phyloP scores from a whole-genome alignment of 306 rosid species.

The Boehmeria nivea region DNA sequence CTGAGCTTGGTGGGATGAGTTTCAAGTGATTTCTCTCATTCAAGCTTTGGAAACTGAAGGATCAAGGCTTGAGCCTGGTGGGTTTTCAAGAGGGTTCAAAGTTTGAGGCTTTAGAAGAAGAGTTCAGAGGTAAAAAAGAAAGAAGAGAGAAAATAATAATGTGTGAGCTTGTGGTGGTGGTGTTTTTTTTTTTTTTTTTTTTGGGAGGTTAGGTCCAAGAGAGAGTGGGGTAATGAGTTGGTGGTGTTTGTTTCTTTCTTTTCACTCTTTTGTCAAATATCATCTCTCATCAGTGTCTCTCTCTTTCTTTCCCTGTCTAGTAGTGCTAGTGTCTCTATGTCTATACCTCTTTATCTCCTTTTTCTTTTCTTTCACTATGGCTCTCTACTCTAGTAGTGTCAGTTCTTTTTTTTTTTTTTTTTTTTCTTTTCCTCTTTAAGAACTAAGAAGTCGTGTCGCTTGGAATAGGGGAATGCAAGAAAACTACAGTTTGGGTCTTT shows the following conservation, averaged over 20 bases:
- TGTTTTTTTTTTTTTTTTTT: neutral
- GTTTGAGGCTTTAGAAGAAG: neutral
- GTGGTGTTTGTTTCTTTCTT: conserved; percentile 1
- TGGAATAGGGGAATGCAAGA: too few relatives aligned
- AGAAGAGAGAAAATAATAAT: neutral
- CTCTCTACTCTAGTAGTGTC: conserved; percentile 10
- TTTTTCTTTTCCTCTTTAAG: too few relatives aligned
- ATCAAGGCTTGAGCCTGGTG: too few relatives aligned
- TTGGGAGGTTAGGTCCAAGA: too few relatives aligned
- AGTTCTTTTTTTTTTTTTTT: neutral
- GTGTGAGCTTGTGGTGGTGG: neutral
- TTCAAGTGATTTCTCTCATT: neutral
- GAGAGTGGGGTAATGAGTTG: conserved; percentile 18
- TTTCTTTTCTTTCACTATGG: neutral
- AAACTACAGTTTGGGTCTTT: too few relatives aligned
- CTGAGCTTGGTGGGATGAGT: neutral
- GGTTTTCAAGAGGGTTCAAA: neutral
- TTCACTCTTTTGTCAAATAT: conserved; percentile 10
- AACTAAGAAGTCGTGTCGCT: too few relatives aligned
- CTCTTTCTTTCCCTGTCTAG: neutral
- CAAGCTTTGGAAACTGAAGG: neutral
- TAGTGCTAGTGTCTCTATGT: too few relatives aligned
- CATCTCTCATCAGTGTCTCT: too few relatives aligned
- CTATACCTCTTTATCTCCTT: neutral
- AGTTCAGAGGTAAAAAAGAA: neutral